Base-by-base conservation (phyloP, 2,329 filamentous ascomycete species). In the Trichoderma polysporum region DNA sequence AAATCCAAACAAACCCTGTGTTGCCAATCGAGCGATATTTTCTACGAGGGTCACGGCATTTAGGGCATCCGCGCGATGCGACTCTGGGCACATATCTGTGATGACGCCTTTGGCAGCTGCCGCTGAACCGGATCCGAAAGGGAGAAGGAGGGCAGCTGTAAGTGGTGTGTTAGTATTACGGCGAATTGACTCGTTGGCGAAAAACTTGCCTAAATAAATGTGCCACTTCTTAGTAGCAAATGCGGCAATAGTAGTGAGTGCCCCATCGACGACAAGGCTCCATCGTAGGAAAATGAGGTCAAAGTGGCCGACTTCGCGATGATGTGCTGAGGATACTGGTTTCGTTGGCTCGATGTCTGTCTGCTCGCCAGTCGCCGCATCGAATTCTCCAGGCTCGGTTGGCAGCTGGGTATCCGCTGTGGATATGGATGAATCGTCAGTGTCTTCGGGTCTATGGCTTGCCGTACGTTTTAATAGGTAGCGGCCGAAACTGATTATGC, bases 31-130 rank as follows among this genome's bases (percentile, higher is more conserved):
- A 0, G 89, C 90, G 35, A 91, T 83, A 69, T 90, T 91, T 73
- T 92, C 90, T 0, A 92, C 86, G 0, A 92, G 78, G 0, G 88
- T 91, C 13, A 92, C 88, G 0, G 88, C 89, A 45, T 88, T 88
- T 3, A 92, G 78, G 0, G 90, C 90, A 72, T 92, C 90, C 0
- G 86, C 83, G 0, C 89, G 82, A 65, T 90, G 85, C 0, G 81
- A 81, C 1, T 86, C 81, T 0, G 88, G 80, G 52, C 88, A 88
- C 88, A 92, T 90, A 66, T 90, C 86, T 0, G 90, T 84, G 68
- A 92, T 91, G n/a, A 90, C 88, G 0, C 90, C 90, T 70, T 92
- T 92, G 1, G 89, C 88, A 0, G 90, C 88, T 0, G 89, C 85
- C 0, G 88, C 90, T 0, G 89, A 89, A 0, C 90, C 90, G 0